Base-by-base conservation (phyloP, 768 basidiomycete genomes). In the Scleroderma citrinum region DNA sequence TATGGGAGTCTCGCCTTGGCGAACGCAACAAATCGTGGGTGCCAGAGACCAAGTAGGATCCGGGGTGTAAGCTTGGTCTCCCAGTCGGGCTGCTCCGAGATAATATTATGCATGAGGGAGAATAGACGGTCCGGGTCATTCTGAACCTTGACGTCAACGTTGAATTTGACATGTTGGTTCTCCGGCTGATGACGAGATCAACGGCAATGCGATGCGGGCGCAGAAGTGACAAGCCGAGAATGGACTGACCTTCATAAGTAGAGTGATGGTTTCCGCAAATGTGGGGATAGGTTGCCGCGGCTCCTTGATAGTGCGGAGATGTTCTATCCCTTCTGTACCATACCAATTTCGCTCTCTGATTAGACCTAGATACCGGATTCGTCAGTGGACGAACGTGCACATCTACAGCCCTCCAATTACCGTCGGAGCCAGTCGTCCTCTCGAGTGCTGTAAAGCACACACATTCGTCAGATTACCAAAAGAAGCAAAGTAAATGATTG, bases 81-180 rank as follows among this genome's bases (percentile, higher is more conserved):
- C 87, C 86, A 95, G 26, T 77, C 71, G 1, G 77, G 72, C 51
- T 92, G 79, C 7, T 73, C 58, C 13, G 78, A 72, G 51, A 95
- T 81, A 50, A 76, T 72, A 35, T 68, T 65, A 69, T 88, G 76
- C 81, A 96, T 91, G 37, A 93, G 71, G 20, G 68, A 62, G 70
- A 94, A 96, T 29, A 95, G 76, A n/a, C 78, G 79, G 48, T 82
- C 82, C 1, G 95, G 92, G 61, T 93, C 82, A 62, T 97, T 98
- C 61, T 92, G 83, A 23, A 85, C 78, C 70, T 99, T 99, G 63
- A 96, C 89, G 64, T 98, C 95, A 52, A 97, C 80, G 72, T 97
- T 82, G 60, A 87, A 84, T 53, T 79, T 80, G 62, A 85, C 81
- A 52, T 87, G 85, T 31, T 69, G 74, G 67, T 89, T 87, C 68